Conservation (phyloP, 225 moss, liverwort and hornwort genomes). For the Takakia lepidozioides region DNA sequence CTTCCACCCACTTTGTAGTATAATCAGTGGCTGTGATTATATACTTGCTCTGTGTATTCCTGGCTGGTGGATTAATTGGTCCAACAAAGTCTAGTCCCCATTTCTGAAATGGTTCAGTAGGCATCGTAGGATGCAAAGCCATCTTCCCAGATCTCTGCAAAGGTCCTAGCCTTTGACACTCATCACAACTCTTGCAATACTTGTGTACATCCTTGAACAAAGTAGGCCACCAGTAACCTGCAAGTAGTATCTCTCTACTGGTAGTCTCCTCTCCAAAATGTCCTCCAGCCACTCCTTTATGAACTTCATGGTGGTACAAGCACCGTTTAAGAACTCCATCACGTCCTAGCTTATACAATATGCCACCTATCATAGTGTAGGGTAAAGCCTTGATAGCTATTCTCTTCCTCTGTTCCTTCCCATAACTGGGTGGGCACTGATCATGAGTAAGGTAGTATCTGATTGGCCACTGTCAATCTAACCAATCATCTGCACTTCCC, state of each 20-base stretch:
- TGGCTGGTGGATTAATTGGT: neutral
- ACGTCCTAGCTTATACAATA: neutral
- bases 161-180: neutral
- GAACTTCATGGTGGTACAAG: neutral
- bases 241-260: neutral
- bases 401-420: too few species aligned
- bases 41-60: neutral
- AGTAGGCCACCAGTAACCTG: slow-evolving; percentile 2
- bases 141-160: too few species aligned
- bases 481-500: too few species aligned
- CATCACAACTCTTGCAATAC: neutral
- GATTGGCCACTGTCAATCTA: too few species aligned
- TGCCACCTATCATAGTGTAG: neutral
- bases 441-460: too few species aligned
- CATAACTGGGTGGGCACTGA: too few species aligned
- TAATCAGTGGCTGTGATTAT: slow-evolving; percentile 5
- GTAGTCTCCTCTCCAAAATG: neutral
- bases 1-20: slow-evolving; percentile 13
- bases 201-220: neutral
- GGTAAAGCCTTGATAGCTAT: neutral
- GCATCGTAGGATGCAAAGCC: neutral
- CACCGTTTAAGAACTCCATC: neutral
- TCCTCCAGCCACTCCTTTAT: neutral
- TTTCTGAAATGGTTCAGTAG: neutral
- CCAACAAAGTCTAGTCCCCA: slow-evolving; percentile 8